A percentile compares a stretch with the other conserved stretches of the same genome.
phyloP scores from a whole-genome alignment of 2,329 filamentous ascomycete species.

The Didymella pomorum region DNA sequence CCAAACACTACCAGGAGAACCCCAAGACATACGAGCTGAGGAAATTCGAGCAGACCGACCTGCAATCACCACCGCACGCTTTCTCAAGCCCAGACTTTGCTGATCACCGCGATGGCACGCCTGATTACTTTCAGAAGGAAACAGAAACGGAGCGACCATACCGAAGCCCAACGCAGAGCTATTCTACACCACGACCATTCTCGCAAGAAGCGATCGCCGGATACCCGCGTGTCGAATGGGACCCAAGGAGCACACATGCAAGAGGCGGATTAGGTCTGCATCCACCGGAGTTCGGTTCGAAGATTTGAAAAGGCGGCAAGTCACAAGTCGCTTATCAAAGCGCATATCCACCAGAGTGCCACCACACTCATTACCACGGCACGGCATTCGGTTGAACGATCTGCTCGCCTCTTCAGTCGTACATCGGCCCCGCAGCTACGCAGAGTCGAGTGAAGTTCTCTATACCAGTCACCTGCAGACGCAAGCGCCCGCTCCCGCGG shows the following conservation, averaged over 20 bases:
- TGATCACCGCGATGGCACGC: constrained; percentile 38
- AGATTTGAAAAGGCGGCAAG: constrained; percentile 35
- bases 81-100: constrained; percentile 35
- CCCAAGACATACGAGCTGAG: constrained; percentile 47
- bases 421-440: background rate
- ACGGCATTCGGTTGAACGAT: background rate
- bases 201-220: constrained; percentile 33
- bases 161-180: constrained; percentile 50
- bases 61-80: constrained; percentile 40
- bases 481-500: background rate
- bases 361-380: background rate
- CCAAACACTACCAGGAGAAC: constrained; percentile 54
- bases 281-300: constrained; percentile 44
- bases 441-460: background rate
- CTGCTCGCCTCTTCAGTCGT: background rate
- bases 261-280: constrained; percentile 52
- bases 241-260: constrained; percentile 48
- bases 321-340: background rate
- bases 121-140: constrained; percentile 49
- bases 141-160: constrained; percentile 47
- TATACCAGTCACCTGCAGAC: background rate
- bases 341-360: background rate
- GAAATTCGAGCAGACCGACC: constrained; percentile 39
- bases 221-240: constrained; percentile 43
- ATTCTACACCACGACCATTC: constrained; percentile 53